Conservation (phyloP, 2,329 filamentous ascomycete genomes). For the Colletotrichum neosansevieriae region DNA sequence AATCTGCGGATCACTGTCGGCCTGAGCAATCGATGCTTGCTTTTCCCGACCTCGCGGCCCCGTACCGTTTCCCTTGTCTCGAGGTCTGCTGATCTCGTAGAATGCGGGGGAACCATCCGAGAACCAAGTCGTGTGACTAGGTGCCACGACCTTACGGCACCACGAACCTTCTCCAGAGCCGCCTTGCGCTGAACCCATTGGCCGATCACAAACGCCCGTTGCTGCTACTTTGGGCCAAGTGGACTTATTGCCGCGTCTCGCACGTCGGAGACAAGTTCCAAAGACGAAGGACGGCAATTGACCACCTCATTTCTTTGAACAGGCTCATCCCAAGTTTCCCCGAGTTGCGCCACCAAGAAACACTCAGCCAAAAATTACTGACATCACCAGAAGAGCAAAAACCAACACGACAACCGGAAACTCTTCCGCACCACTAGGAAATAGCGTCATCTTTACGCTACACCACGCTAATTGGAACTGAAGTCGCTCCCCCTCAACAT, state of each 20-base stretch:
- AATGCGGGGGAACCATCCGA: constrained; percentile 40
- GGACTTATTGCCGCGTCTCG: constrained; percentile 24
- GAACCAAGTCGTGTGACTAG: constrained; percentile 38
- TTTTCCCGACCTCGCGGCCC: constrained; percentile 34
- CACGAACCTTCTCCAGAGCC: constrained; percentile 21
- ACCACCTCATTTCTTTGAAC: constrained; percentile 20
- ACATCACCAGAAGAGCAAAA: constrained; percentile 2
- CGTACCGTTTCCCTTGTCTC: constrained; percentile 33
- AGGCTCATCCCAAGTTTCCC: constrained; percentile 23
- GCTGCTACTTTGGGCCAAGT: constrained; percentile 22
- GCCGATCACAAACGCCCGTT: constrained; percentile 22
- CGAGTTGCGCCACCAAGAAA: not conserved
- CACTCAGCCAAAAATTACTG: constrained; percentile 1
- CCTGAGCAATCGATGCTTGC: constrained; percentile 29
- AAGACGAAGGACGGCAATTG: not conserved
- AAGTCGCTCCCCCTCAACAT: constrained; percentile 1
- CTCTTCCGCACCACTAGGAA: not conserved
- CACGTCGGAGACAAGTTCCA: not conserved
- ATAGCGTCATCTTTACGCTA: constrained; percentile 27
- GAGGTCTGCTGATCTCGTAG: constrained; percentile 38
- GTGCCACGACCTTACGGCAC: constrained; percentile 34
- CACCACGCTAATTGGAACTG: constrained; percentile 11
- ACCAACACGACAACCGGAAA: constrained; percentile 1
- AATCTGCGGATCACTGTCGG: constrained; percentile 17
- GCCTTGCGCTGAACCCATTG: constrained; percentile 11